phyloP scores from a whole-genome alignment of 148 eudicot genomes.

The Fagopyrum esculentum region DNA sequence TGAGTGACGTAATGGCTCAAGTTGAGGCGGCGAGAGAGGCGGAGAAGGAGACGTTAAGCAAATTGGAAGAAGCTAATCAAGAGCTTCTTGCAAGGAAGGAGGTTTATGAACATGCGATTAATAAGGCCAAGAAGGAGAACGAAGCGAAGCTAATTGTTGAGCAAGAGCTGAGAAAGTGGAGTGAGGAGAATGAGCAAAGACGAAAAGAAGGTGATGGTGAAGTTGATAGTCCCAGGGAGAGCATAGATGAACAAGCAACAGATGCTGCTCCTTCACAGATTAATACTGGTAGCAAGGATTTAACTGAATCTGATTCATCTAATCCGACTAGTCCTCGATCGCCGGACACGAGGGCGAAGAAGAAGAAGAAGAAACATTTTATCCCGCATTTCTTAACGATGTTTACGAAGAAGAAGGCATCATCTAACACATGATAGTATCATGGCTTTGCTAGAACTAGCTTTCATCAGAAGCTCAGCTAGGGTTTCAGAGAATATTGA shows the following conservation, averaged over 20 bases:
- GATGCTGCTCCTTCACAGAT: slow-evolving; percentile 9
- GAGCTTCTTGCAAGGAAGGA: slow-evolving; percentile 53
- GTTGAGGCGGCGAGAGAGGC: slow-evolving; percentile 73
- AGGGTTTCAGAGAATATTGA: not conserved
- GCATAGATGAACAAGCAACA: slow-evolving; percentile 29
- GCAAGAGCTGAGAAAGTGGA: slow-evolving; percentile 80
- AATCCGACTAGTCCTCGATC: not conserved
- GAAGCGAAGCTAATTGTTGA: slow-evolving; percentile 78
- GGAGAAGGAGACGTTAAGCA: slow-evolving; percentile 46
- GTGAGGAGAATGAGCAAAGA: slow-evolving; percentile 61
- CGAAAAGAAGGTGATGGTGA: slow-evolving; percentile 44
- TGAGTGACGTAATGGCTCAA: slow-evolving; percentile 47
- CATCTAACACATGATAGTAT: slow-evolving; percentile 21
- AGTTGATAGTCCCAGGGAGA: slow-evolving; percentile 33
- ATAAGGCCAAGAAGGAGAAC: slow-evolving; percentile 66
- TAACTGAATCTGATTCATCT: not conserved
- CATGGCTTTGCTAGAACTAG: not conserved
- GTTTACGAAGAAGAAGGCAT: slow-evolving; percentile 25
- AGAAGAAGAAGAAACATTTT: slow-evolving; percentile 25
- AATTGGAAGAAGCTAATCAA: slow-evolving; percentile 48
- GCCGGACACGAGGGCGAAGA: slow-evolving; percentile 13
- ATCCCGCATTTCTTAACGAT: slow-evolving; percentile 33
- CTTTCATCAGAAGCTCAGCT: not conserved
- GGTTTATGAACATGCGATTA: slow-evolving; percentile 44
- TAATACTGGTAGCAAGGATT: slow-evolving; percentile 12